These are phyloP conservation scores for Nannochloris sp. DNA, from an alignment of 139 green algal genomes.

Conservation along the genomic window DNA sequence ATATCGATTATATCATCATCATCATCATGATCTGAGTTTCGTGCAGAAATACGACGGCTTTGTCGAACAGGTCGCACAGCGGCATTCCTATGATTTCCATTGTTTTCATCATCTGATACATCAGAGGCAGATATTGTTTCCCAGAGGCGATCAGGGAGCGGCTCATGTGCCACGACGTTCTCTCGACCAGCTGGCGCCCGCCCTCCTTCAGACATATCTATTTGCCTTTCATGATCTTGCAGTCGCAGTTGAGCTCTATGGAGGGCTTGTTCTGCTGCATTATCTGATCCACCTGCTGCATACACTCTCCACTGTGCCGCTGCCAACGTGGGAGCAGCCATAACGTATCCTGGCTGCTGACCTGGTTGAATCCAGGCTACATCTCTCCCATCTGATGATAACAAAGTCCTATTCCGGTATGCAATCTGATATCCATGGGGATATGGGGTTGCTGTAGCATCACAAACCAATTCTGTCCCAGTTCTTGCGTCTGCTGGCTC, in stretches of 20 bases:
- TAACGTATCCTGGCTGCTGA: slow-evolving; percentile 25
- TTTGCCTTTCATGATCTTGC: slow-evolving; percentile 13
- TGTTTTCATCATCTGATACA: slow-evolving; percentile 13
- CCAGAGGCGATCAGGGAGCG: background rate
- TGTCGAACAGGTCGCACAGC: background rate
- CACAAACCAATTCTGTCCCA: slow-evolving; percentile 37
- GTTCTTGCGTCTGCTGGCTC: slow-evolving; percentile 30
- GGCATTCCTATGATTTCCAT: background rate
- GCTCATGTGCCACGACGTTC: background rate
- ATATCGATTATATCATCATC: background rate
- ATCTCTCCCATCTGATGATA: slow-evolving; percentile 1
- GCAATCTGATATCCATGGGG: slow-evolving; percentile 33
- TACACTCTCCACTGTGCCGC: slow-evolving; percentile 41
- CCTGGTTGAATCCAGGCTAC: slow-evolving; percentile 11
- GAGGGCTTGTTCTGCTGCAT: slow-evolving; percentile 16
- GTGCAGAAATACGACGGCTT: background rate
- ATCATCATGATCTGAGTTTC: background rate
- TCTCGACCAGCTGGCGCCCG: background rate
- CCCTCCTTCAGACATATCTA: background rate
- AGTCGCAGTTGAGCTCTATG: slow-evolving; percentile 21
- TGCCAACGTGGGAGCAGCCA: slow-evolving; percentile 38
- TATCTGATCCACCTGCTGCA: slow-evolving; percentile 19
- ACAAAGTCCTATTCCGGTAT: slow-evolving; percentile 16
- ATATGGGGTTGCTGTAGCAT: slow-evolving; percentile 42
- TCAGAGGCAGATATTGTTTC: slow-evolving; percentile 7